Evolutionary conservation across 148 eudicot genomes (phyloP).

Genomic region (Rhododendron mucronatum): DNA sequence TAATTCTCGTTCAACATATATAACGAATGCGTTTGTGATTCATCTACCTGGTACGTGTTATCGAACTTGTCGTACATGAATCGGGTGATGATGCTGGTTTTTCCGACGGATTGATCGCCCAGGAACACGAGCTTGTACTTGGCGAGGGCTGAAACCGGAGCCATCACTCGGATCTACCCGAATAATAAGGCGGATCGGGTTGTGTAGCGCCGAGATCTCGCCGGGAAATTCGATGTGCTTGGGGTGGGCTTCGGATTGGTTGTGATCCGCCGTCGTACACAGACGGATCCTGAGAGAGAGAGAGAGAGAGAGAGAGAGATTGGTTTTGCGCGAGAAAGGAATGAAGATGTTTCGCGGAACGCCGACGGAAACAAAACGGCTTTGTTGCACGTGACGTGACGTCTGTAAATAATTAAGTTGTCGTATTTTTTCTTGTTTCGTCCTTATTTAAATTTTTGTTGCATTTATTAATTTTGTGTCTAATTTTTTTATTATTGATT

Average conservation of each 20-base stretch:
- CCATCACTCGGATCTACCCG: conserved; percentile 24
- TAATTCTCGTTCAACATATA: neutral
- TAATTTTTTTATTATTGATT: too few species aligned
- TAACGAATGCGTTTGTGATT: neutral
- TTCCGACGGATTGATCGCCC: conserved; percentile 82
- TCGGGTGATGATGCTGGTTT: conserved; percentile 83
- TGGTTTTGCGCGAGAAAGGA: neutral
- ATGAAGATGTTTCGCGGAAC: neutral
- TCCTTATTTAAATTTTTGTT: too few species aligned
- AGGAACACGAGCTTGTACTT: conserved; percentile 72
- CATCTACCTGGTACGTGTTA: conserved; percentile 55
- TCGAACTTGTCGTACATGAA: conserved; percentile 83
- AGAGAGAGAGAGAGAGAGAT: neutral
- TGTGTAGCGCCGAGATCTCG: neutral
- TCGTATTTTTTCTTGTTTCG: too few species aligned
- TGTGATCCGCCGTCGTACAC: neutral
- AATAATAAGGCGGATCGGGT: neutral
- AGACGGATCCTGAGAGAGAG: neutral
- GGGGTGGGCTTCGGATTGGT: neutral
- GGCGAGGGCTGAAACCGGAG: conserved; percentile 67
- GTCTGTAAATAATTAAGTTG: too few species aligned
- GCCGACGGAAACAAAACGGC: neutral
- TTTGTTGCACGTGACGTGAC: neutral
- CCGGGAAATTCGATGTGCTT: neutral
- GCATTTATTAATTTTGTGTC: accelerated